A percentile compares a stretch with the other conserved stretches of the same genome.
These are phyloP conservation scores for Pyricularia grisea DNA, from an alignment of 2,329 filamentous ascomycete species.

Conservation along the genomic window DNA sequence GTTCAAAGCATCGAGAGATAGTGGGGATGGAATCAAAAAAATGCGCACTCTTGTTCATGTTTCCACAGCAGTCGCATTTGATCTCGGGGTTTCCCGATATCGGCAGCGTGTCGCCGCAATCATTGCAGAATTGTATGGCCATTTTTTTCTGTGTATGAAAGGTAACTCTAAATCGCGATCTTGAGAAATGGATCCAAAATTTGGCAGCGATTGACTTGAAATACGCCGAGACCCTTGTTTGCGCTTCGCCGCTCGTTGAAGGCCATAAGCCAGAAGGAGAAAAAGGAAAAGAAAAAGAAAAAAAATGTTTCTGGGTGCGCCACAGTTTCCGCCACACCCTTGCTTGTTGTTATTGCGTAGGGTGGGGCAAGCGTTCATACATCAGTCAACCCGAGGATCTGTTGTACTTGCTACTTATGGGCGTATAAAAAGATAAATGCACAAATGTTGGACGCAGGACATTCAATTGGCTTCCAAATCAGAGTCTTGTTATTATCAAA, in stretches of 20 bases:
- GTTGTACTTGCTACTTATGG: too few species aligned
- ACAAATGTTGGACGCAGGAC: too few species aligned
- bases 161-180: neutral
- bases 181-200: neutral
- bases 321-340: neutral
- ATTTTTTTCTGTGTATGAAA: neutral
- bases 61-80: slow-evolving; percentile 2
- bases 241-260: neutral
- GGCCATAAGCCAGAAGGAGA: slow-evolving; percentile 25
- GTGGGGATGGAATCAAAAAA: neutral
- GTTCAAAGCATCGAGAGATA: neutral
- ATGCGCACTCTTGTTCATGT: neutral
- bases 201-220: neutral
- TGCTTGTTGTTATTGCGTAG: too few species aligned
- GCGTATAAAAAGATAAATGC: too few species aligned
- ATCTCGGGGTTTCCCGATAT: neutral
- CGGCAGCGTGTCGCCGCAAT: slow-evolving; percentile 3
- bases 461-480: neutral
- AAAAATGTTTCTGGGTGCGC: slow-evolving; percentile 12
- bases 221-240: neutral
- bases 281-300: slow-evolving; percentile 37
- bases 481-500: neutral
- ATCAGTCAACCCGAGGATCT: neutral
- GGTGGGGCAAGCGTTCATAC: neutral
- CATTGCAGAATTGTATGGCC: slow-evolving; percentile 2